Base-by-base conservation (phyloP, 768 basidiomycete genomes). In the Tylopilus balloui region DNA sequence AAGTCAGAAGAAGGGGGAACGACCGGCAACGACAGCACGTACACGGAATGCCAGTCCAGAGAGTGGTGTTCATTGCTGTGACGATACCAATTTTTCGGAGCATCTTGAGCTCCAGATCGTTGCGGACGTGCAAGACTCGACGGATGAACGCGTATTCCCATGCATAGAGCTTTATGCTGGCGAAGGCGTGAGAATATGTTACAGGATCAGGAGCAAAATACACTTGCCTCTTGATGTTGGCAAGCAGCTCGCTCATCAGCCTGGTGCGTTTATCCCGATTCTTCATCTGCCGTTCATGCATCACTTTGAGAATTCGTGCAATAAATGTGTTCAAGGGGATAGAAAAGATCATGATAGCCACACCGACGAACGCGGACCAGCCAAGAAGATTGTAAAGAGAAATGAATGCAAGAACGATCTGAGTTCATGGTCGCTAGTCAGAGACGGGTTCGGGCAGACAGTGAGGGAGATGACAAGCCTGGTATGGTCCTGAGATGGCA, bases 111-210 rank as follows among this genome's bases (percentile, higher is more conserved):
- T 95, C 93, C 55, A 83, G 73, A 48, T 89, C 79, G 62, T 94
- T 92, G 36, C 92, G 76, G 3, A 93, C 86, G 19, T 80, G 74
- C n/a, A 84, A 69, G 25, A 98, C 78, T 47, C 83, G 84, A 42
- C 83, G 76, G 24, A 89, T 77, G 62, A 98, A 97, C 4, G 89
- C 86, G 58, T 85, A 80, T 69, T 98, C 95, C 95, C 95, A 98
- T 3, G 88, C 90, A 66, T 95, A 95, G 4, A 93, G 70, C 63
- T 93, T 92, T 65, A 93, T 90, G 54, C 88, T 89, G 50, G 11
- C n/a, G 0, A 3, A 21, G n/a, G n/a, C 5, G 35, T 57, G 31
- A 44, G 48, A 28, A 11, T 13, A 3, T 2, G 4, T n/a, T 14
- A 12, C 6, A 7, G 0, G 4, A 10, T 17, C 4, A 3, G 28